Evolutionary conservation across 75 land plant genomes (phyloP).

Genomic region (Larix kaempferi): DNA sequence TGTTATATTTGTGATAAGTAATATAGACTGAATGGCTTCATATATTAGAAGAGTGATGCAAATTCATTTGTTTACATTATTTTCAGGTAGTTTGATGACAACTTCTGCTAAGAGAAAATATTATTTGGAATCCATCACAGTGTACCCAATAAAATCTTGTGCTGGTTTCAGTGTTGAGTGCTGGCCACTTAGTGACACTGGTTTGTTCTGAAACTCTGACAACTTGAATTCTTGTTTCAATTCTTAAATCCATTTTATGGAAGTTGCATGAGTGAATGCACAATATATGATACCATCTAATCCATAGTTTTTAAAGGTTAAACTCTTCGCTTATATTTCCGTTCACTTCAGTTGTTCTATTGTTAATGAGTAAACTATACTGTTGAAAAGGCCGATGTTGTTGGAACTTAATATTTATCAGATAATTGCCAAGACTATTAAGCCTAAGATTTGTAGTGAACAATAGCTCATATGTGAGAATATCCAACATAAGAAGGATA

Average conservation of each 20-base stretch:
- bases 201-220: constrained; percentile 22
- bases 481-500: no score
- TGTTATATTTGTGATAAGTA: background rate
- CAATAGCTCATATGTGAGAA: no score
- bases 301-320: background rate
- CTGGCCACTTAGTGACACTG: constrained; percentile 77
- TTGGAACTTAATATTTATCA: background rate
- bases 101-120: constrained; percentile 2
- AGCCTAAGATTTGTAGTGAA: background rate
- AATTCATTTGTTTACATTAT: background rate
- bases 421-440: background rate
- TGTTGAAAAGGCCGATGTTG: background rate
- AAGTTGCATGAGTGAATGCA: background rate
- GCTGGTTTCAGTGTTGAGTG: constrained; percentile 66
- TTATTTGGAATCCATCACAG: constrained; percentile 51
- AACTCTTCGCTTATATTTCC: background rate
- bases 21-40: background rate
- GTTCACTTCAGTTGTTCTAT: background rate
- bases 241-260: background rate
- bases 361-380: background rate
- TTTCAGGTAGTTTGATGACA: constrained; percentile 17
- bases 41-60: background rate
- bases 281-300: background rate
- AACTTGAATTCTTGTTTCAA: background rate
- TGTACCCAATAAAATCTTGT: constrained; percentile 96